Conservation (phyloP, 2,329 filamentous ascomycete species). For the Sclerotinia borealis region DNA sequence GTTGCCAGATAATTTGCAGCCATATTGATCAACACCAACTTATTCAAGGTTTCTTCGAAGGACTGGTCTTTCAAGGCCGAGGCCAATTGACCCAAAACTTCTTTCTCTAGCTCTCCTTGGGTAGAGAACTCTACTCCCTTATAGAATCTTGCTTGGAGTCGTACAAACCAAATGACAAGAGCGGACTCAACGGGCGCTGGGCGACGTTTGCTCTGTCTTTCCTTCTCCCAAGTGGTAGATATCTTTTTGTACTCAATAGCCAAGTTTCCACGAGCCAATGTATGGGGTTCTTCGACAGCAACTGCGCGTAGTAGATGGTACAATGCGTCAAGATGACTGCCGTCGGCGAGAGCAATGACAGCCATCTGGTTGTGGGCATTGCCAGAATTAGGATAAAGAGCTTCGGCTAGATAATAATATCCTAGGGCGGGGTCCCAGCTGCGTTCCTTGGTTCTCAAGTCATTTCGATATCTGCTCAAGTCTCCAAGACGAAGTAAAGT, state of each 20-base stretch:
- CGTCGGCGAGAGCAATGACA: constrained; percentile 72
- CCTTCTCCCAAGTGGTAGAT: constrained; percentile 48
- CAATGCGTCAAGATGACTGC: constrained; percentile 74
- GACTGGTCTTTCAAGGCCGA: constrained; percentile 65
- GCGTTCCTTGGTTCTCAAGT: constrained; percentile 61
- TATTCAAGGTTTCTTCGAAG: constrained; percentile 61
- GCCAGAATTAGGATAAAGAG: constrained; percentile 72
- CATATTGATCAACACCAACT: constrained; percentile 80
- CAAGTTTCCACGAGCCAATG: constrained; percentile 68
- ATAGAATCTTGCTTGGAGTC: constrained; percentile 79
- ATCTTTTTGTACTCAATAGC: constrained; percentile 71
- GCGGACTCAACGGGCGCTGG: constrained; percentile 40
- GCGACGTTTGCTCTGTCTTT: constrained; percentile 36
- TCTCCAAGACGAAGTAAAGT: constrained; percentile 86
- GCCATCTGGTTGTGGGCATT: constrained; percentile 86
- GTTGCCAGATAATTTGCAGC: constrained; percentile 71
- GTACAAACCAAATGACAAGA: constrained; percentile 75
- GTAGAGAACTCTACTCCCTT: constrained; percentile 68
- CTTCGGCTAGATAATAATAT: constrained; percentile 78
- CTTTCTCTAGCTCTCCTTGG: constrained; percentile 76
- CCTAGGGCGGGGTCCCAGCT: constrained; percentile 75
- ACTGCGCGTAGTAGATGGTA: constrained; percentile 87
- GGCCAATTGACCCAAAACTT: constrained; percentile 73
- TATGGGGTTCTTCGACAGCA: constrained; percentile 67
- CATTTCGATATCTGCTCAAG: constrained; percentile 76